These are phyloP conservation scores for Neurospora sp. DNA, from an alignment of 2,329 filamentous ascomycete species.

Conservation along the genomic window DNA sequence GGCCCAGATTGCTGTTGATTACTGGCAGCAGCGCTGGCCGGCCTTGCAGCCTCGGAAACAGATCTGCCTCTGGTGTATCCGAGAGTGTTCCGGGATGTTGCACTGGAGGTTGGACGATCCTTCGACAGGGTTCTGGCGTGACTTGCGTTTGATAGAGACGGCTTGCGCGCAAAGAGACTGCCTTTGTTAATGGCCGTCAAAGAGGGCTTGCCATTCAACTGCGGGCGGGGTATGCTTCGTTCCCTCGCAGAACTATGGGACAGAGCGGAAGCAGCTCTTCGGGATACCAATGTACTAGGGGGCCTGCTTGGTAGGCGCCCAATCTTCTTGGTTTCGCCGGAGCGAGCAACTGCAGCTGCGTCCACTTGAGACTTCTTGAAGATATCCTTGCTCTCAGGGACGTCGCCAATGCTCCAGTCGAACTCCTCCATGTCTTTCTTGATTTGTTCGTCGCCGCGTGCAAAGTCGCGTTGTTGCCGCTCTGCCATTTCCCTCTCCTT, in stretches of 20 bases:
- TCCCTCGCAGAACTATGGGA: conserved; percentile 19
- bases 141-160: conserved; percentile 27
- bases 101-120: conserved; percentile 51
- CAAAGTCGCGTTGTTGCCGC: conserved; percentile 38
- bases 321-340: conserved; percentile 14
- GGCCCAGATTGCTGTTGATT: conserved; percentile 6
- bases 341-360: conserved; percentile 10
- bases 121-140: conserved; percentile 39
- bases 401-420: conserved; percentile 49
- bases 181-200: conserved; percentile 19
- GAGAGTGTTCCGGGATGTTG: conserved; percentile 69
- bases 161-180: conserved; percentile 10
- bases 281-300: conserved; percentile 45
- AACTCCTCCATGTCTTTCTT: conserved; percentile 55
- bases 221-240: conserved; percentile 8
- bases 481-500: conserved; percentile 52
- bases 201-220: conserved; percentile 22
- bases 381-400: conserved; percentile 36
- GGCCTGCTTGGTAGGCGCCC: conserved; percentile 9
- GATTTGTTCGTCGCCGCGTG: conserved; percentile 57
- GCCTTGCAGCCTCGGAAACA: conserved; percentile 34
- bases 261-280: conserved; percentile 44
- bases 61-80: conserved; percentile 74
- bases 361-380: conserved; percentile 24
- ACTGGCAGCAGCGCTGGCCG: conserved; percentile 15